These are phyloP conservation scores for Kodamaea fukazawae DNA, from an alignment of 805 yeast genomes.

Conservation along the genomic window DNA sequence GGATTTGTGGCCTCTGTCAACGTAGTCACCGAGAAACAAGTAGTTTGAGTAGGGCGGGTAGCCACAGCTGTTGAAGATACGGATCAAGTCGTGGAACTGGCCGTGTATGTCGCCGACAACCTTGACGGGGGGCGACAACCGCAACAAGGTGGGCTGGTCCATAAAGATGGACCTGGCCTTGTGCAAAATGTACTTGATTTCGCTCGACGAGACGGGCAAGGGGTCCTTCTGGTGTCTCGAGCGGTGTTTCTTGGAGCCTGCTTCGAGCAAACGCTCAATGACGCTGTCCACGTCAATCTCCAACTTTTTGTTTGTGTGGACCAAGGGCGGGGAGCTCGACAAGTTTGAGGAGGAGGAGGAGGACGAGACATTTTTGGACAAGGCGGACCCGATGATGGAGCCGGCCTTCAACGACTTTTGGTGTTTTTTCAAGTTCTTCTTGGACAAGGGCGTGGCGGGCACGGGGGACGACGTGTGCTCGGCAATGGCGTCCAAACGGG, in stretches of 20 bases:
- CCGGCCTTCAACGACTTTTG: conserved; percentile 7
- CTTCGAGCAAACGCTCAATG: conserved; percentile 56
- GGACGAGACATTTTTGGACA: conserved; percentile 9
- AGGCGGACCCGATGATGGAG: conserved; percentile 5
- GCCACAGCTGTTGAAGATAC: conserved; percentile 58
- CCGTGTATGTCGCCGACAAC: conserved; percentile 85
- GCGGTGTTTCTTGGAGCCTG: conserved; percentile 33
- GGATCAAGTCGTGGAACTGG: conserved; percentile 51
- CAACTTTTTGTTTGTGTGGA: conserved; percentile 17
- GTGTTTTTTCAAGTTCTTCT: conserved; percentile 13
- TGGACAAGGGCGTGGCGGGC: conserved; percentile 6
- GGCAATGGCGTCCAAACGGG: conserved; percentile 21
- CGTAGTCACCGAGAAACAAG: conserved; percentile 57
- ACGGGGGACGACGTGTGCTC: conserved; percentile 19
- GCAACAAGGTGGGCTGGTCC: conserved; percentile 62
- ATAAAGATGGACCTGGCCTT: conserved; percentile 59
- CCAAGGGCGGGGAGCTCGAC: conserved; percentile 23
- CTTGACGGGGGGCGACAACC: conserved; percentile 74
- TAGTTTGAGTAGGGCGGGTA: conserved; percentile 58
- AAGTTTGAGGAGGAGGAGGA: conserved; percentile 18
- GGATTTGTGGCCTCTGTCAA: conserved; percentile 58
- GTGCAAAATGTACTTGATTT: conserved; percentile 55
- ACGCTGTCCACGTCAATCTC: conserved; percentile 59
- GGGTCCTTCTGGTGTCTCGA: conserved; percentile 37
- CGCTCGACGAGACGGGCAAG: conserved; percentile 50